Evolutionary conservation across 2,329 filamentous ascomycete species (phyloP).

Genomic region (Bertia moriformis): DNA sequence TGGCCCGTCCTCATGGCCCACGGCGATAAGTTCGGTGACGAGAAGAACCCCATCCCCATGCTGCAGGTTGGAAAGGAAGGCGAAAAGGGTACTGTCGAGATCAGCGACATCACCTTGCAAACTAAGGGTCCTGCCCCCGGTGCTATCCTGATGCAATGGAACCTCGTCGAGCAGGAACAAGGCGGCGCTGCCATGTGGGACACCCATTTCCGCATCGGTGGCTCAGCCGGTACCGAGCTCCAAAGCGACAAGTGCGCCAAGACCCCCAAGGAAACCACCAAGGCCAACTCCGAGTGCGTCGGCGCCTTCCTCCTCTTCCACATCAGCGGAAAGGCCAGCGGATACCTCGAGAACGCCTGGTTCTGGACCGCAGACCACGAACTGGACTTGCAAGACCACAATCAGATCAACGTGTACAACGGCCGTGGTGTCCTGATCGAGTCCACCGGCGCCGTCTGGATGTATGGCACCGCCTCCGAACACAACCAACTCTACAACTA

Average conservation of each 20-base stretch:
- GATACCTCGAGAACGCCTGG: slow-evolving; percentile 40
- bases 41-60: slow-evolving; percentile 45
- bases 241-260: slow-evolving; percentile 47
- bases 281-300: slow-evolving; percentile 37
- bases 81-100: slow-evolving; percentile 50
- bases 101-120: slow-evolving; percentile 53
- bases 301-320: slow-evolving; percentile 39
- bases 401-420: slow-evolving; percentile 17
- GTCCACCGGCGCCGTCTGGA: slow-evolving; percentile 13
- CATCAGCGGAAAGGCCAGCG: slow-evolving; percentile 24
- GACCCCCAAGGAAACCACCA: slow-evolving; percentile 30
- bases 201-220: slow-evolving; percentile 60
- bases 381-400: slow-evolving; percentile 37
- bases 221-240: slow-evolving; percentile 52
- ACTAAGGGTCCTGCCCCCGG: slow-evolving; percentile 54
- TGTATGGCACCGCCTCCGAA: slow-evolving; percentile 30
- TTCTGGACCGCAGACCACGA: slow-evolving; percentile 60
- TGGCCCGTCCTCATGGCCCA: slow-evolving; percentile 58
- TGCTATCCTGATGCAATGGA: slow-evolving; percentile 61
- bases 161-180: slow-evolving; percentile 36
- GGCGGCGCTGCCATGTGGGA: slow-evolving; percentile 59
- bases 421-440: slow-evolving; percentile 20
- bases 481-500: slow-evolving; percentile 36
- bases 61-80: slow-evolving; percentile 50
- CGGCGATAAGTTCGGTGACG: slow-evolving; percentile 37